phyloP scores from a whole-genome alignment of 2,329 filamentous ascomycete genomes.

The Fulvia fulva region DNA sequence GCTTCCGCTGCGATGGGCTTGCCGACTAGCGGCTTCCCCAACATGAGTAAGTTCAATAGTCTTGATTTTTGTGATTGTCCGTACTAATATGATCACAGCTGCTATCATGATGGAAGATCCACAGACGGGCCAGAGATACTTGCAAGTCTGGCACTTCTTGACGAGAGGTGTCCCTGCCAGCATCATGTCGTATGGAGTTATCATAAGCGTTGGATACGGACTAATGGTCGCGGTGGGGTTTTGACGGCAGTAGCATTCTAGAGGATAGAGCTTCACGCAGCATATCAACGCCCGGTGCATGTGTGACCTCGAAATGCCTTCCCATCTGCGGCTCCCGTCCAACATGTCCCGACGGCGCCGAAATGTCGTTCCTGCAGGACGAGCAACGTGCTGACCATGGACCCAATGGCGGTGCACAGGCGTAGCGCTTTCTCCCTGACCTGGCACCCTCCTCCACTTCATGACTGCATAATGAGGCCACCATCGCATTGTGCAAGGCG shows the following conservation, averaged over 20 bases:
- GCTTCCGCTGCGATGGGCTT: slow-evolving; percentile 96
- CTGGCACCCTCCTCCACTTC: no score
- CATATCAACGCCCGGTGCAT: background rate
- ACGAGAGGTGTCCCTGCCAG: slow-evolving; percentile 87
- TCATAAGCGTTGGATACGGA: slow-evolving; percentile 85
- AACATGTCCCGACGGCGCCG: no score
- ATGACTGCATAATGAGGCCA: no score
- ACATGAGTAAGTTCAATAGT: slow-evolving; percentile 79
- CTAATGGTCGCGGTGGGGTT: slow-evolving; percentile 75
- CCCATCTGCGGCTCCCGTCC: background rate
- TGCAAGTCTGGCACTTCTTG: slow-evolving; percentile 90
- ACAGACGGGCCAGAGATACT: slow-evolving; percentile 82
- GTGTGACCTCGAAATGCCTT: background rate
- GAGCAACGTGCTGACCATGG: no score
- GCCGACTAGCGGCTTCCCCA: slow-evolving; percentile 94
- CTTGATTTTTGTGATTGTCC: background rate
- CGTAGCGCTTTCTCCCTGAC: no score
- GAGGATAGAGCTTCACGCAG: background rate
- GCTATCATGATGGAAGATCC: slow-evolving; percentile 99
- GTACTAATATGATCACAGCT: slow-evolving; percentile 49
- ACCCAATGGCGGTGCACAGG: no score
- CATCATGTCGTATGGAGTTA: slow-evolving; percentile 73
- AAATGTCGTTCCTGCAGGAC: no score
- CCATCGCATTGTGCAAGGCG: background rate
- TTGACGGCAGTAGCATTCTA: slow-evolving; percentile 33